A percentile compares a stretch with the other conserved stretches of the same genome.
These are phyloP conservation scores for Kalmusia sp. DNA, from an alignment of 2,329 filamentous ascomycete species.

Conservation along the genomic window DNA sequence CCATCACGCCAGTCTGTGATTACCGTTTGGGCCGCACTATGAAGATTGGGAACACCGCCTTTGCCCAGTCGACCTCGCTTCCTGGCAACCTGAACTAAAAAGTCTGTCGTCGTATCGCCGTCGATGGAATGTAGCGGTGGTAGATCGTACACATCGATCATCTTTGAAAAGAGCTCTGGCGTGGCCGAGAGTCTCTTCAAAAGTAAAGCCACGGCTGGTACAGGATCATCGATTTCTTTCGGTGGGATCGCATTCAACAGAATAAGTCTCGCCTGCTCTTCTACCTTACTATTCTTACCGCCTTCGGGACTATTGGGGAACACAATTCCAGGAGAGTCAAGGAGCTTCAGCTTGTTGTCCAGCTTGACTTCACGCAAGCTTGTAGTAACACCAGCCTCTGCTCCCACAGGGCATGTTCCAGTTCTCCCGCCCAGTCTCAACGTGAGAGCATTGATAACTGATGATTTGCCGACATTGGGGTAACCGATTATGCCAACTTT, in stretches of 20 bases:
- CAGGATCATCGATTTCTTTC: constrained; percentile 90
- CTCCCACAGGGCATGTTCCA: constrained; percentile 82
- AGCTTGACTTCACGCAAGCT: constrained; percentile 89
- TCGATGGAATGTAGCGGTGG: constrained; percentile 73
- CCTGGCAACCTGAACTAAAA: constrained; percentile 91
- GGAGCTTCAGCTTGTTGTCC: constrained; percentile 89
- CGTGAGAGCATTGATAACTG: constrained; percentile 91
- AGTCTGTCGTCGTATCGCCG: constrained; percentile 84
- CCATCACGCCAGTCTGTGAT: constrained; percentile 97
- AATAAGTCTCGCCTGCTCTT: constrained; percentile 80
- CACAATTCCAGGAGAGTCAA: constrained; percentile 93
- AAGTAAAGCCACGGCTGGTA: constrained; percentile 86
- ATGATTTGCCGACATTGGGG: constrained; percentile 95
- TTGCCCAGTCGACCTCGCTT: constrained; percentile 89
- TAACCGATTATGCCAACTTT: constrained; percentile 95
- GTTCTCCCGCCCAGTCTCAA: constrained; percentile 74
- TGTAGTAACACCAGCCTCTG: constrained; percentile 91
- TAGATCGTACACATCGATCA: constrained; percentile 84
- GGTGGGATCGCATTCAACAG: constrained; percentile 91
- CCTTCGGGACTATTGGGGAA: constrained; percentile 72
- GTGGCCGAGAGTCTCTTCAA: constrained; percentile 78
- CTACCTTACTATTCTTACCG: constrained; percentile 62
- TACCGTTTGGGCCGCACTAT: constrained; percentile 87
- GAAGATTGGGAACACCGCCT: constrained; percentile 88
- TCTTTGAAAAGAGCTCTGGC: constrained; percentile 75